phyloP scores from a whole-genome alignment of 1,284 basidiomycete species.

The Sporisorium scitamineum region DNA sequence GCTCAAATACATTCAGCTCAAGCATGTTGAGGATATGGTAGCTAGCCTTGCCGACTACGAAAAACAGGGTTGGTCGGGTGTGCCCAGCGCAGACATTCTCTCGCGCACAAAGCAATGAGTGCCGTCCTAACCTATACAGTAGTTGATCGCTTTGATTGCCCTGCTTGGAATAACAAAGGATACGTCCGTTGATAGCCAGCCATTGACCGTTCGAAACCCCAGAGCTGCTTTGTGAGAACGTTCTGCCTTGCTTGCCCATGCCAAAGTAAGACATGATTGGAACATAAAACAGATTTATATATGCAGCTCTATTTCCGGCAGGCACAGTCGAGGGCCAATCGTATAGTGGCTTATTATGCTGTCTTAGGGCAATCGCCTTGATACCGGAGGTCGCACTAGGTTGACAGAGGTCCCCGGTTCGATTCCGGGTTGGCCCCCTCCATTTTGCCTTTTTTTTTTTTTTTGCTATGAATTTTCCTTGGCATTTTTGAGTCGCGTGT shows the following conservation, averaged over 20 bases:
- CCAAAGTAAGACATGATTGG: background rate
- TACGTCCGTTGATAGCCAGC: no score
- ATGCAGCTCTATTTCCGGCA: background rate
- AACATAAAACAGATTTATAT: background rate
- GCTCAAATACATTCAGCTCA: conserved; percentile 72
- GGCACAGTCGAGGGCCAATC: conserved; percentile 29
- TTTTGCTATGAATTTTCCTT: conserved; percentile 31
- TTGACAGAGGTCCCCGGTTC: conserved; percentile 59
- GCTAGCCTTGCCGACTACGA: conserved; percentile 55
- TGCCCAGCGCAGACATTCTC: conserved; percentile 38
- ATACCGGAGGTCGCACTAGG: conserved; percentile 29
- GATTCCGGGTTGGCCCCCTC: conserved; percentile 54
- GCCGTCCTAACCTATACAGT: no score
- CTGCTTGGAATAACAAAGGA: no score
- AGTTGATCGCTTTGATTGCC: background rate
- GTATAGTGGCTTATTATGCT: conserved; percentile 60
- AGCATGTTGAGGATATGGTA: conserved; percentile 67
- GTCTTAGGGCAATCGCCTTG: conserved; percentile 42
- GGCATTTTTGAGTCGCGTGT: background rate
- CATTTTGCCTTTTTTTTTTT: conserved; percentile 37
- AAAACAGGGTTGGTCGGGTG: conserved; percentile 56
- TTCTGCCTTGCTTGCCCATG: no score
- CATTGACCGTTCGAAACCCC: no score
- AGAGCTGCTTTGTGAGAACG: background rate
- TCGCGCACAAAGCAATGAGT: conserved; percentile 28